Base-by-base conservation (phyloP, 768 basidiomycete genomes). In the Podaxis carcinomalis region DNA sequence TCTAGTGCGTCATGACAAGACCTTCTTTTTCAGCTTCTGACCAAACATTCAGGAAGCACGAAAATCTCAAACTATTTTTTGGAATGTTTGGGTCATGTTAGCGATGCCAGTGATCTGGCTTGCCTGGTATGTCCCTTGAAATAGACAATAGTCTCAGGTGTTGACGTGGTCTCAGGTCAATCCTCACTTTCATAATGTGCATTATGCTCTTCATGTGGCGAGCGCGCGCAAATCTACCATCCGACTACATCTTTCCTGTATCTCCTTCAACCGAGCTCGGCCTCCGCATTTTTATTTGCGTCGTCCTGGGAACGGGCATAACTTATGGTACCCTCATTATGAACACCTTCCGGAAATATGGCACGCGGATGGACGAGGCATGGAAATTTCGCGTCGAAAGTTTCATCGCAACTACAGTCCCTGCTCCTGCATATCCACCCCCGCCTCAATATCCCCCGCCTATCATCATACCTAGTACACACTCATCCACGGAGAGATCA, bases 81-180 rank as follows among this genome's bases (percentile, higher is more conserved):
- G 87, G 86, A 88, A 88, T 61, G 81, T 87, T 14, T 87, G 86
- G 84, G 80, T 87, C 2, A 61, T 87, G 19, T 73, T 88, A 28
- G 82, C 84, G 0, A 79, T 85, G 74, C 86, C 86, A 0, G 82
- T 78, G 1, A 65, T 86, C 21, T 87, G 85, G 84, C 78, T 87
- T 39, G 75, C 83, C 4, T 88, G 85, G 84, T 83, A 47, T 35
- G 32, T 3, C 32, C 57, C 25, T 3, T 23, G 16, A 13, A 27
- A 16, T 49, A 3, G 16, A 1, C 52, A 4, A 28, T n/a, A n/a
- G 11, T 27, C 21, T 23, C 25, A 6, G 11, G 9, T 3, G 21
- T 23, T 14, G 5, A 49, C 9, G 9, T 5, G 5, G 11, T 25
- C 19, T 3, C 13, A 62, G 56, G 56, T 57, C 56, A 23, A 57